Evolutionary conservation across 2,329 filamentous ascomycete species (phyloP).

Genomic region (Aspergillus neoniger): DNA sequence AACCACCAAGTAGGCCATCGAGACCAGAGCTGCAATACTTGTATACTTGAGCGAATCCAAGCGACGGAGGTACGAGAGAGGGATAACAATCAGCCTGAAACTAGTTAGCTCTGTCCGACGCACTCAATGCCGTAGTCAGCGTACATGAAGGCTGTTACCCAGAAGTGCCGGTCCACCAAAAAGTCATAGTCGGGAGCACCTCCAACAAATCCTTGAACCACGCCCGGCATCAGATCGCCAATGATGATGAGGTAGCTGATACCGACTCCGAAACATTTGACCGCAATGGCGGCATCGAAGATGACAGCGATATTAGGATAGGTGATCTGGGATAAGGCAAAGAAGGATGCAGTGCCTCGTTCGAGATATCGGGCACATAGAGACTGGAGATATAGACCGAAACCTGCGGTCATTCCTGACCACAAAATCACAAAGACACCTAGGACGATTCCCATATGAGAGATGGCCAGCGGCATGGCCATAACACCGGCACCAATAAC

Average conservation of each 20-base stretch:
- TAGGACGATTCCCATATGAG: constrained; percentile 89
- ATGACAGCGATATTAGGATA: constrained; percentile 95
- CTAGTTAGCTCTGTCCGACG: constrained; percentile 18
- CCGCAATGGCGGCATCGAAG: constrained; percentile 92
- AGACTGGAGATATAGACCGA: constrained; percentile 92
- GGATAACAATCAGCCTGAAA: constrained; percentile 80
- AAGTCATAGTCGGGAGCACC: constrained; percentile 67
- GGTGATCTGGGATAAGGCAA: constrained; percentile 93
- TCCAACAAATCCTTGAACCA: constrained; percentile 76
- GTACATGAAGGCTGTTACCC: constrained; percentile 95
- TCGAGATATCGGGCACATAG: constrained; percentile 92
- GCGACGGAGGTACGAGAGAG: constrained; percentile 84
- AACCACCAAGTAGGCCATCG: constrained; percentile 91
- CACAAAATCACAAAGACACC: constrained; percentile 84
- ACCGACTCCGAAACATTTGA: constrained; percentile 97
- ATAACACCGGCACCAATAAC: constrained; percentile 92
- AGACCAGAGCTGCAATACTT: constrained; percentile 83
- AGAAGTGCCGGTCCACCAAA: constrained; percentile 87
- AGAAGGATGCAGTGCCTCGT: constrained; percentile 85
- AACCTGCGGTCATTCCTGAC: constrained; percentile 85
- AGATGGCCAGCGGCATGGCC: constrained; percentile 92
- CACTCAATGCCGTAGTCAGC: not conserved
- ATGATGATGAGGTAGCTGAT: constrained; percentile 99
- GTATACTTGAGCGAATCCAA: constrained; percentile 98
- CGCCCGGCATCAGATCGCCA: constrained; percentile 95